A percentile compares a stretch with the other conserved stretches of the same genome.
phyloP scores from a whole-genome alignment of 352 stramenopile genomes.

The Pythium phragmitis region DNA sequence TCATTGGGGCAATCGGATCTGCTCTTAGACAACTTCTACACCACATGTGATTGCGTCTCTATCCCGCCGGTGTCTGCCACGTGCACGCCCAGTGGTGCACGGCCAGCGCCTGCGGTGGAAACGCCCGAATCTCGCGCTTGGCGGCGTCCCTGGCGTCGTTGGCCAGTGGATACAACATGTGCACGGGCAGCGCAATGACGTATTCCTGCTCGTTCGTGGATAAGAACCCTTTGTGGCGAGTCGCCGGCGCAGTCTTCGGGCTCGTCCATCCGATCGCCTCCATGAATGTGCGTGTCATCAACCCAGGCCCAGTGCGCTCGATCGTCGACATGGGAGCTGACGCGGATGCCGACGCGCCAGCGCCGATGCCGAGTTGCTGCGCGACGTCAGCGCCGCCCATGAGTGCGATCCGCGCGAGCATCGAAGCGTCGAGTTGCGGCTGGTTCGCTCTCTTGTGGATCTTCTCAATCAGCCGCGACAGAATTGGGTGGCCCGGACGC shows the following conservation, averaged over 20 bases:
- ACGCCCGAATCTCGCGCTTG: neutral
- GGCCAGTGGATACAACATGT: slow-evolving; percentile 42
- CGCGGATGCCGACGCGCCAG: neutral
- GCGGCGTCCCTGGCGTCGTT: slow-evolving; percentile 22
- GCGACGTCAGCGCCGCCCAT: slow-evolving; percentile 18
- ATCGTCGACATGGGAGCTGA: slow-evolving; percentile 42
- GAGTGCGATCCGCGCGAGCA: slow-evolving; percentile 23
- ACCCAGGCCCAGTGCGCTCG: slow-evolving; percentile 43
- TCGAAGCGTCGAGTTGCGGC: slow-evolving; percentile 21
- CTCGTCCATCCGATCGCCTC: slow-evolving; percentile 37
- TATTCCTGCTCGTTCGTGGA: slow-evolving; percentile 9
- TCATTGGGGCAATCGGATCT: too few species aligned
- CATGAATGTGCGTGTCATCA: slow-evolving; percentile 57
- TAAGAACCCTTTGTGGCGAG: slow-evolving; percentile 30
- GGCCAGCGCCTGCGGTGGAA: slow-evolving; percentile 24
- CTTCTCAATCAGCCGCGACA: slow-evolving; percentile 32
- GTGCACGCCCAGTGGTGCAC: slow-evolving; percentile 51
- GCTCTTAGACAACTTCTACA: too few species aligned
- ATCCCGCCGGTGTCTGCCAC: slow-evolving; percentile 23
- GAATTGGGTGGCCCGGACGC: slow-evolving; percentile 30
- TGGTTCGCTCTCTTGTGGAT: slow-evolving; percentile 23
- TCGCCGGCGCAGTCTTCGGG: neutral
- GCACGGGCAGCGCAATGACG: slow-evolving; percentile 34
- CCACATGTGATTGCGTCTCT: neutral
- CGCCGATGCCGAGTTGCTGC: neutral